Conservation (phyloP, 1,284 basidiomycete species). For the Lentinus polychrous region DNA sequence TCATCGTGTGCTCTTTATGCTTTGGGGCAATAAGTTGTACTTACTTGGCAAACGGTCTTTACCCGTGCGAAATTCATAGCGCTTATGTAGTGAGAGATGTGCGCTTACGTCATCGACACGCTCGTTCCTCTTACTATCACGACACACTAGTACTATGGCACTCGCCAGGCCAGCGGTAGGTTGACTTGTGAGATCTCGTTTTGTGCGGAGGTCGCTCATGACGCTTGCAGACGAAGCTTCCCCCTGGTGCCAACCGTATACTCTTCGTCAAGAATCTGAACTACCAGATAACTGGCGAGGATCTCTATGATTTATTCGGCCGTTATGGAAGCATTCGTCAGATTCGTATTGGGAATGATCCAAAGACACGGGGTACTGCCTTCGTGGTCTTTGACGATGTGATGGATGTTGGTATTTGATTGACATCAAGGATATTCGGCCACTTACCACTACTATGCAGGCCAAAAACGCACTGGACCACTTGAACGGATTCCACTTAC, state of each 20-base stretch:
- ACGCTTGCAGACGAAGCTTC: conserved; percentile 60
- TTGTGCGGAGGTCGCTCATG: neutral
- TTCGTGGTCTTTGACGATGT: conserved; percentile 91
- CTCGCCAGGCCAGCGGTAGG: conserved; percentile 58
- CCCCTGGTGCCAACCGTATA: conserved; percentile 79
- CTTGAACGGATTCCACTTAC: conserved; percentile 96
- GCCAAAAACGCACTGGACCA: conserved; percentile 96
- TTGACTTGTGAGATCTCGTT: conserved; percentile 9
- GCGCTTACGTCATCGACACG: neutral
- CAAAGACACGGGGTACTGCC: conserved; percentile 92
- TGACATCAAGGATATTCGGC: conserved; percentile 8
- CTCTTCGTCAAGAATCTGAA: conserved; percentile 89
- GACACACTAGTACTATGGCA: conserved; percentile 43
- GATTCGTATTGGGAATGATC: conserved; percentile 87
- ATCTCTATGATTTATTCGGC: conserved; percentile 96
- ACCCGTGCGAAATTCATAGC: too few species aligned
- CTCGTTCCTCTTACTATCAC: conserved; percentile 4
- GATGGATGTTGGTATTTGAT: conserved; percentile 65
- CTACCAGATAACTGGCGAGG: conserved; percentile 91
- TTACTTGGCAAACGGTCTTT: too few species aligned
- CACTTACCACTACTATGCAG: conserved; percentile 30
- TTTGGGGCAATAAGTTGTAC: too few species aligned
- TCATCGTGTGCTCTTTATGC: too few species aligned
- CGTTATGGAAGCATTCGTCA: conserved; percentile 97
- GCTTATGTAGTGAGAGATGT: neutral